Percentiles rank a stretch among this genome's conserved stretches.
Evolutionary conservation across 345 rosid genomes (phyloP).

Genomic region (Linum usitatissimum): DNA sequence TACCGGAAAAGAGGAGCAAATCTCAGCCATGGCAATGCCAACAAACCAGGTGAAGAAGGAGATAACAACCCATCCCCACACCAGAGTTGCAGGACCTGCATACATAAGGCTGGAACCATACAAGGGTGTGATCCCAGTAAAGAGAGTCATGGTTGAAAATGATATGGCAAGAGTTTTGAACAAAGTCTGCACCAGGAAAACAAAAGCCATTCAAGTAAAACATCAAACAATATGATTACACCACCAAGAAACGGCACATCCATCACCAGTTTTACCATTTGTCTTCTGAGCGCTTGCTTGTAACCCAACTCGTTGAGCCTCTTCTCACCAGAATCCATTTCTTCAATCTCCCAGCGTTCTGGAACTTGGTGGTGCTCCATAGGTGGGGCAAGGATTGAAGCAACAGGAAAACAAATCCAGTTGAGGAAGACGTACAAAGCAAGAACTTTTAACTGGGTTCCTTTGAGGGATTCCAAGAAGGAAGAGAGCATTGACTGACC

Average conservation of each 20-base stretch:
- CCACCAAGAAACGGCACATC: background rate
- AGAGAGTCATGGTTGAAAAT: slow-evolving; percentile 55
- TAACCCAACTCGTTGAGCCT: slow-evolving; percentile 20
- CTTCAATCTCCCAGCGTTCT: background rate
- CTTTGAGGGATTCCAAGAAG: background rate
- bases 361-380: background rate
- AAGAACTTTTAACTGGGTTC: background rate
- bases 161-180: slow-evolving; percentile 53
- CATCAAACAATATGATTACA: background rate
- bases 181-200: slow-evolving; percentile 31
- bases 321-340: slow-evolving; percentile 17
- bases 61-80: slow-evolving; percentile 63
- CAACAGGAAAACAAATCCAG: background rate
- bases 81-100: slow-evolving; percentile 50
- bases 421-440: background rate
- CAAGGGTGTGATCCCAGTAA: slow-evolving; percentile 46
- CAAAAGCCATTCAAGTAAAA: background rate
- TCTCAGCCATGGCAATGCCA: slow-evolving; percentile 55
- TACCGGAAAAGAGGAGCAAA: slow-evolving; percentile 61
- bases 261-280: slow-evolving; percentile 10
- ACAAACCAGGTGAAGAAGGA: slow-evolving; percentile 57
- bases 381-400: background rate
- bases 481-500: background rate
- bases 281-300: slow-evolving; percentile 19
- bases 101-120: slow-evolving; percentile 50